These are phyloP conservation scores for Wickerhamomyces tratensis DNA, from an alignment of 805 yeast species.

Conservation along the genomic window DNA sequence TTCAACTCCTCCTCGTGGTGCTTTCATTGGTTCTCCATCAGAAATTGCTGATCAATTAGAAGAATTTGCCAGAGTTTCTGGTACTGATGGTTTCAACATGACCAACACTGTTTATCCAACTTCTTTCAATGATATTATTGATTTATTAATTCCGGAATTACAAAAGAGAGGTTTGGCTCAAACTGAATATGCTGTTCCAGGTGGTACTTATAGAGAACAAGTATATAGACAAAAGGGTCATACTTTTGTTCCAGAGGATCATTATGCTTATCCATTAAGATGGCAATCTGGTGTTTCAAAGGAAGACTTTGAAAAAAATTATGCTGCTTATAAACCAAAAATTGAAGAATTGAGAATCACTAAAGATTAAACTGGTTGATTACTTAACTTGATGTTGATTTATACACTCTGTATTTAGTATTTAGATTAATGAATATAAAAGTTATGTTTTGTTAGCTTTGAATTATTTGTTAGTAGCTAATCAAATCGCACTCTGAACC, in stretches of 20 bases:
- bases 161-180: conserved; percentile 22
- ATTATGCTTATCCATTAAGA: conserved; percentile 6
- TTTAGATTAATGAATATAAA: too few species aligned
- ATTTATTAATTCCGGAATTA: conserved; percentile 23
- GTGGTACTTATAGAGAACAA: conserved; percentile 22
- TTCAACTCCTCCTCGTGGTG: conserved; percentile 8
- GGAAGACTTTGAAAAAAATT: conserved; percentile 16
- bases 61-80: conserved; percentile 26
- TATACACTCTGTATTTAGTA: too few species aligned
- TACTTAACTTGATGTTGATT: too few species aligned
- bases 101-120: conserved; percentile 27
- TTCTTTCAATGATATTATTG: conserved; percentile 26
- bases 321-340: not conserved
- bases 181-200: conserved; percentile 23
- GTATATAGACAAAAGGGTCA: conserved; percentile 10
- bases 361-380: not conserved
- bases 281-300: conserved; percentile 14
- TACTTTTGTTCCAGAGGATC: conserved; percentile 5
- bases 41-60: conserved; percentile 29
- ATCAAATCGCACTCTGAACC: too few species aligned
- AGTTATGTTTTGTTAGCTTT: too few species aligned
- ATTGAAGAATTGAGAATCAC: not conserved
- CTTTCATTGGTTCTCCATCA: conserved; percentile 19
- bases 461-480: too few species aligned
- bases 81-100: conserved; percentile 30